Evolutionary conservation across 495 filamentous ascomycete genomes (phyloP).

Genomic region (Darksidea phi): DNA sequence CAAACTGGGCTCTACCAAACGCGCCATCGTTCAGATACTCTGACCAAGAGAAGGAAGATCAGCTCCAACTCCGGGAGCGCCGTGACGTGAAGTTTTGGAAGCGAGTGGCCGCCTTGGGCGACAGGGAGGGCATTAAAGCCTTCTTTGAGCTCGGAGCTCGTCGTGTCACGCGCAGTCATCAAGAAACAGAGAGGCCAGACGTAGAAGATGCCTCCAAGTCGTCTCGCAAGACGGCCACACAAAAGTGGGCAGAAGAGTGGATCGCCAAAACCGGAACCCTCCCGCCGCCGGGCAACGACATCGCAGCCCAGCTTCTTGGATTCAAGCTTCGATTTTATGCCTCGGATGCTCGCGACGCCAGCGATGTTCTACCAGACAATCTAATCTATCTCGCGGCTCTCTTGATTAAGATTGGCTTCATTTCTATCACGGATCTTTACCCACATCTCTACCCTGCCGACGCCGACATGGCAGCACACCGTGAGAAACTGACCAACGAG

Average conservation of each 20-base stretch:
- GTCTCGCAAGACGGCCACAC: constrained; percentile 26
- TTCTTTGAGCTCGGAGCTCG: constrained; percentile 69
- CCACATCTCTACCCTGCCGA: constrained; percentile 88
- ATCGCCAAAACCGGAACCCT: constrained; percentile 74
- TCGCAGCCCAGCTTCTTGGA: constrained; percentile 90
- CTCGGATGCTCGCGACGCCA: constrained; percentile 62
- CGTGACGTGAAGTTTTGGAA: constrained; percentile 82
- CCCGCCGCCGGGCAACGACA: constrained; percentile 79
- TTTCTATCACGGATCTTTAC: constrained; percentile 90
- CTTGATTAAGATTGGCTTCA: constrained; percentile 95
- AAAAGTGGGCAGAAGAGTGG: constrained; percentile 62
- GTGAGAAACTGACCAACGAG: constrained; percentile 66
- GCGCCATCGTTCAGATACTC: constrained; percentile 55
- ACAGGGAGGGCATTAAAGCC: constrained; percentile 64
- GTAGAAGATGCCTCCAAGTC: constrained; percentile 29
- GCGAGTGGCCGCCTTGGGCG: constrained; percentile 57
- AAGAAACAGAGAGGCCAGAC: constrained; percentile 7
- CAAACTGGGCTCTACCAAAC: constrained; percentile 76
- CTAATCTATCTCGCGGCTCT: constrained; percentile 86
- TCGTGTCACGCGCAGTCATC: constrained; percentile 30
- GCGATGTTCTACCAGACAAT: constrained; percentile 79
- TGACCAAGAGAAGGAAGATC: constrained; percentile 62
- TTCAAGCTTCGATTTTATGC: constrained; percentile 97
- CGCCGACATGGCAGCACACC: constrained; percentile 71
- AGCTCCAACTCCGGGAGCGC: constrained; percentile 52